Base-by-base conservation (phyloP, 371 early-diverging fungal species). In the Apophysomyces ossiformis region DNA sequence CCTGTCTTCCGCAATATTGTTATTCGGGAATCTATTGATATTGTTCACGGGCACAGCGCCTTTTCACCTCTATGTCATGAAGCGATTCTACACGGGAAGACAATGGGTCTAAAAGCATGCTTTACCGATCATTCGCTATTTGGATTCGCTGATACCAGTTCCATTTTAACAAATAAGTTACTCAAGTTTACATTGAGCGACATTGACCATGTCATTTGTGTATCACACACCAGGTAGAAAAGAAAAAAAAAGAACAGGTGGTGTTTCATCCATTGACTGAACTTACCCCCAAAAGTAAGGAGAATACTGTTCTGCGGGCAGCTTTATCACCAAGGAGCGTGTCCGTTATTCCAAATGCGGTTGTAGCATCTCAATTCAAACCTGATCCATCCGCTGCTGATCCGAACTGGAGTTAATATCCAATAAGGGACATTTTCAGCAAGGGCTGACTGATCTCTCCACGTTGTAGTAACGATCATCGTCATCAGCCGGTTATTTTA, bases 51-150 rank as follows among this genome's bases (percentile, higher is more conserved):
- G 0, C 99, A 99, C 44, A 77, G 86, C 66, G 96, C 99, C 5
- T 96, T 97, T 72, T 97, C 98, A 6, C 82, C 93, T 26, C 80
- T 99, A 69, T 96, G 95, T 68, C 94, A 96, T 64, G 99, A 99
- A 81, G 95, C 95, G 9, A 93, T 99, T 58, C 78, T 99, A 57
- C 99, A 99, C 77, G 98, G 96, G 9, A 88, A 94, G 64, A 95
- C 98, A 1, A 93, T 99, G 93, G 97, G 98, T 0, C 81, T 99
- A 16, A 92, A 92, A 50, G 92, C 97, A 0, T 94, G 94, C 38
- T 97, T 99, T 73, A 99, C 99, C 0, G 99, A 99, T 71, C 99
- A 99, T 76, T 99, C 99, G 13, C 80, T 99, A 44, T 95, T 99
- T 82, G 99, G 99, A 43, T 96, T 97, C 75, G 95, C 95, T 11